Conservation (phyloP, 2,329 filamentous ascomycete genomes). For the Cercospora sp. region DNA sequence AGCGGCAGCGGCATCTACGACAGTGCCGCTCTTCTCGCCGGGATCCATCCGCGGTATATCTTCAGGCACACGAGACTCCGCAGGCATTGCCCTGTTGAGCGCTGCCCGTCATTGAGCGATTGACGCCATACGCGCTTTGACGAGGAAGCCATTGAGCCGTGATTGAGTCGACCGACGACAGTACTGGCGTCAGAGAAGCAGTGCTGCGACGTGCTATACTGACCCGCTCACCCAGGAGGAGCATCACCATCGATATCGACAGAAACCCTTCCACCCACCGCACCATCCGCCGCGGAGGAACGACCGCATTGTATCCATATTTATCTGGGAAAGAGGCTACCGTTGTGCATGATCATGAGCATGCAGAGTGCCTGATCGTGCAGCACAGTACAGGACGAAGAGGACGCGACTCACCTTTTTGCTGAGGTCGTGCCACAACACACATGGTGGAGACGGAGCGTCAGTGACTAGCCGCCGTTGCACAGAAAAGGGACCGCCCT, state of each 20-base stretch:
- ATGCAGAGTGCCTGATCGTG: slow-evolving; percentile 13
- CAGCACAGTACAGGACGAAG: not conserved
- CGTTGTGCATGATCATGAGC: slow-evolving; percentile 5
- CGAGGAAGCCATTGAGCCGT: slow-evolving; percentile 4
- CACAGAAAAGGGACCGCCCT: slow-evolving; percentile 5
- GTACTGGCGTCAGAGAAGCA: not conserved
- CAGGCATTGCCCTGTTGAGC: slow-evolving; percentile 15
- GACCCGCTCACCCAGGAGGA: not conserved
- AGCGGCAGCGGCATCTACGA: not conserved
- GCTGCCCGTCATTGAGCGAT: slow-evolving; percentile 7
- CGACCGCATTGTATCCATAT: not conserved
- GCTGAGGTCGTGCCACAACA: slow-evolving; percentile 3
- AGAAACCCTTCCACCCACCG: not conserved
- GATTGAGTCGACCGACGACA: not conserved
- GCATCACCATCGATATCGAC: not conserved
- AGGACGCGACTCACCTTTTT: not conserved
- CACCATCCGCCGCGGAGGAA: not conserved
- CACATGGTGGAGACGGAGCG: not conserved
- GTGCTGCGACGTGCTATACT: not conserved
- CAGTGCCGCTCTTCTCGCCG: not conserved
- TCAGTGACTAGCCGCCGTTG: slow-evolving; percentile 16
- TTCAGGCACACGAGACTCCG: not conserved
- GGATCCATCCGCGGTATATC: not conserved
- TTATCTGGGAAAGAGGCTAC: slow-evolving; percentile 5
- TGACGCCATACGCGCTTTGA: slow-evolving; percentile 17